Base-by-base conservation (phyloP, 1,284 basidiomycete species). In the Schizophyllum amplum region DNA sequence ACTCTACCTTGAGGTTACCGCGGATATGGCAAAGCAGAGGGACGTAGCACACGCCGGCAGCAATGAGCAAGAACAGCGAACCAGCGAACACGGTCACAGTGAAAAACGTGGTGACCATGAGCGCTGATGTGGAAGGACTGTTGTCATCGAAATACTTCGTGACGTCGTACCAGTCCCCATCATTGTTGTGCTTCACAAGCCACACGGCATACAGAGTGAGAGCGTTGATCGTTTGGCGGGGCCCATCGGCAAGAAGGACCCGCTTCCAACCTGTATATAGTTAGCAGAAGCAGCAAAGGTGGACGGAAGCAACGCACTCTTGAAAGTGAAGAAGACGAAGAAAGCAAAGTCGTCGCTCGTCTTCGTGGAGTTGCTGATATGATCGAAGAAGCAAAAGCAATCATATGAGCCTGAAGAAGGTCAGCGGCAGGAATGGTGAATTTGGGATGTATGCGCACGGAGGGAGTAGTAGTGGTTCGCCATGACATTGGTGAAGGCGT, bases 271-370 rank as follows among this genome's bases (percentile, higher is more conserved):
- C 93, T 95, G 63, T 26, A 13, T 47, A 64, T 57, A 51, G 25
- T 47, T 62, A 58, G 56, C 61, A 59, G 46, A 51, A 26, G 55
- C 23, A 20, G 48, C 55, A 47, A 51, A 9, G 26, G 25, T 25
- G 55, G 57, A 59, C 24, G 20, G 22, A 52, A 48, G 6, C 6
- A 5, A 75, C 84, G 54, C 58, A 91, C 94, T 94, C 78, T 99
- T 99, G 83, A 99, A 99, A 1, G 91, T 91, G 75, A 99, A 99
- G 83, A 98, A 99, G 70, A 98, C 85, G 72, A 98, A 99, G 81
- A 99, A 98, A 52, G 95, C 94, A 72, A 98, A 93, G 67, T 97
- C 93, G 71, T 99, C 96, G 71, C 90, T 94, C 65, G 86, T 87
- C 81, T 97, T 98, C 26, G 93, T 96, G 27, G 95, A 98, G 67